Base-by-base conservation (phyloP, 2,329 filamentous ascomycete genomes). In the Talaromyces sp. region DNA sequence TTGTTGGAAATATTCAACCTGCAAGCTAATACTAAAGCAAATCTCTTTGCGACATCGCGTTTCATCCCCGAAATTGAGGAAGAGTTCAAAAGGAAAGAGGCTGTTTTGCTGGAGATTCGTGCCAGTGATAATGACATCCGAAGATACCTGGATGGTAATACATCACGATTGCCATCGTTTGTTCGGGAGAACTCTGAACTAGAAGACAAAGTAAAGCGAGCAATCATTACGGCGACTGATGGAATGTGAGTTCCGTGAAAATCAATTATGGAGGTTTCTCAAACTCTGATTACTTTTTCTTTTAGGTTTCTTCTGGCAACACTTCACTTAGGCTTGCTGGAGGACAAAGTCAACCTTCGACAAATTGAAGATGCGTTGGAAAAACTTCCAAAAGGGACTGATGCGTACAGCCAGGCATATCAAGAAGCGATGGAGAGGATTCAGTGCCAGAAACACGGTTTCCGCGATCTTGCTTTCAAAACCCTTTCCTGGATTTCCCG, bases 371-470 rank as follows among this genome's bases (percentile, higher is more conserved):
- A 22, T 0, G 65, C 70, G 2, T 61, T 81, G 1, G 13, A 59
- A 28, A 64, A 61, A 0, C 61, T 80, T 0, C 61, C 67, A 0
- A 69, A 41, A 10, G 72, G 71, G 5, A 63, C 66, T 4, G 55
- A 65, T 15, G 69, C 66, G 5, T 74, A 76, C 11, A 64, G 76
- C n/a, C 8, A 62, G 9, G 73, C 74, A 0, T 84, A 83, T 48
- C 59, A 70, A 0, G 58, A 73, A 0, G 72, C 75, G 0, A 76
- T 81, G 66, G 39, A 73, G 2, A 67, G 79, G 19, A 79, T 82
- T 19, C 53, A 73, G 11, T 58, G 63, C 0, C 79, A 82, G 45
- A 13, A 63, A 0, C 1, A 50, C 0, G 72, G 69, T 3, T 61
- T 70, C 9, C 37, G 43, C n/a, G 57, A 70, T 0, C 66, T 79